Evolutionary conservation across 192 early-diverging fungal species (phyloP).

Genomic region (Coemansia sp.): DNA sequence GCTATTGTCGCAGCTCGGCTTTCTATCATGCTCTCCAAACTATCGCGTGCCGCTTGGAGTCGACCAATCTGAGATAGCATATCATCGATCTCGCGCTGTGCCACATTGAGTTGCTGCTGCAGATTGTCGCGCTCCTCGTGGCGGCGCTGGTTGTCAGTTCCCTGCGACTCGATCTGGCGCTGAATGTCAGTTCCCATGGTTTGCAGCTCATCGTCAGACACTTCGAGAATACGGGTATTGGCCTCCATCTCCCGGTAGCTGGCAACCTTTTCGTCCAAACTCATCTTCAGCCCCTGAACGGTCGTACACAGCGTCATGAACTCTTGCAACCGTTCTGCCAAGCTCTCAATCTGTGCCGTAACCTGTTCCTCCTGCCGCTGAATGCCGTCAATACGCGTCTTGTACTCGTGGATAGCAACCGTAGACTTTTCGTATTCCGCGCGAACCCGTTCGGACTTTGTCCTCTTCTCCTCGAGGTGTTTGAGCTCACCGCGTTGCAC

Average conservation of each 20-base stretch:
- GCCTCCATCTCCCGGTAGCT: slow-evolving; percentile 52
- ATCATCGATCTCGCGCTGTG: slow-evolving; percentile 19
- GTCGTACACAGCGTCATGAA: slow-evolving; percentile 37
- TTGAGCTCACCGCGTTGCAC: slow-evolving; percentile 64
- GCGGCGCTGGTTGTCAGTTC: slow-evolving; percentile 24
- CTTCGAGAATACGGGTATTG: slow-evolving; percentile 38
- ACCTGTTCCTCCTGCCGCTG: slow-evolving; percentile 40
- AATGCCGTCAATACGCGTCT: slow-evolving; percentile 41
- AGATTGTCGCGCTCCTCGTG: slow-evolving; percentile 22
- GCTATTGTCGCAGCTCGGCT: slow-evolving; percentile 19
- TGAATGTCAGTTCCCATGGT: slow-evolving; percentile 53
- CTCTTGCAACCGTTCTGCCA: slow-evolving; percentile 51
- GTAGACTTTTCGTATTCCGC: slow-evolving; percentile 37
- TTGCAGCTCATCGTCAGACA: slow-evolving; percentile 63
- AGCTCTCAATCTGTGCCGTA: slow-evolving; percentile 50
- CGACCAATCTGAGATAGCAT: slow-evolving; percentile 31
- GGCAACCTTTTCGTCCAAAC: slow-evolving; percentile 30
- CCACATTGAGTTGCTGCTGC: slow-evolving; percentile 13
- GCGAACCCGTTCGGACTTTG: slow-evolving; percentile 67
- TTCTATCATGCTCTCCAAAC: slow-evolving; percentile 28
- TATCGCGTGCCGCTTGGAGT: slow-evolving; percentile 33
- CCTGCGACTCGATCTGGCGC: slow-evolving; percentile 40
- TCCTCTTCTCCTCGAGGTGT: slow-evolving; percentile 66
- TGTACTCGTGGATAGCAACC: slow-evolving; percentile 51
- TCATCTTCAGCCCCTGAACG: slow-evolving; percentile 48